phyloP scores from a whole-genome alignment of 2,329 filamentous ascomycete species.

The Exophiala spinifera region DNA sequence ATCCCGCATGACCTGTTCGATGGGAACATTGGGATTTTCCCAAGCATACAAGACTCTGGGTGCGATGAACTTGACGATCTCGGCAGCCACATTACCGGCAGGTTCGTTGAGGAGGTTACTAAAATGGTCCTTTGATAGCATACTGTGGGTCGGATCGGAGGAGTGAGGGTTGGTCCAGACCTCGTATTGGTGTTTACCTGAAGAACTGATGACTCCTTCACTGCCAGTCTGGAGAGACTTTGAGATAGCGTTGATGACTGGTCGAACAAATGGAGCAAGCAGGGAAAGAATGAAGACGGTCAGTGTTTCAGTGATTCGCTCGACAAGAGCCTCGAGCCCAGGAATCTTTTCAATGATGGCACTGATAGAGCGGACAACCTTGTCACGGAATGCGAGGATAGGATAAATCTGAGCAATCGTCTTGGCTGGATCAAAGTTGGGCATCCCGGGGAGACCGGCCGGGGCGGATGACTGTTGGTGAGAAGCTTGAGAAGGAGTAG shows the following conservation, averaged over 20 bases:
- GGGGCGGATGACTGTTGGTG: constrained; percentile 35
- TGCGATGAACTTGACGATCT: constrained; percentile 79
- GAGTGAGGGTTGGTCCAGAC: constrained; percentile 74
- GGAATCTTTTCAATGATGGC: constrained; percentile 87
- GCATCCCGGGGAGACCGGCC: constrained; percentile 68
- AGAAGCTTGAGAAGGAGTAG: not conserved
- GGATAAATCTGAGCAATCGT: constrained; percentile 83
- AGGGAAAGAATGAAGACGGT: constrained; percentile 89
- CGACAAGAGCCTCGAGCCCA: constrained; percentile 80
- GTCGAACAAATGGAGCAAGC: constrained; percentile 85
- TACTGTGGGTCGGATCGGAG: constrained; percentile 76
- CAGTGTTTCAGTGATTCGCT: constrained; percentile 88
- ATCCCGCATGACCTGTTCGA: constrained; percentile 79
- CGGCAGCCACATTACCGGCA: constrained; percentile 69
- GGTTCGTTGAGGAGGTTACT: constrained; percentile 74
- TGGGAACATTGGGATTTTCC: constrained; percentile 79
- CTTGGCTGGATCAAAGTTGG: constrained; percentile 73
- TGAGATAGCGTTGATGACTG: constrained; percentile 84
- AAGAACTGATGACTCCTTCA: constrained; percentile 64
- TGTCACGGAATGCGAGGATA: constrained; percentile 89
- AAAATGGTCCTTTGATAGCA: constrained; percentile 82
- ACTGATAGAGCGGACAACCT: constrained; percentile 83
- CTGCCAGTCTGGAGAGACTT: constrained; percentile 83
- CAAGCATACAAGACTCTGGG: constrained; percentile 88
- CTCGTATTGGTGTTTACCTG: constrained; percentile 71